A percentile compares a stretch with the other conserved stretches of the same genome.
phyloP scores from a whole-genome alignment of 2,329 filamentous ascomycete genomes.

The Fusarium heterosporum region DNA sequence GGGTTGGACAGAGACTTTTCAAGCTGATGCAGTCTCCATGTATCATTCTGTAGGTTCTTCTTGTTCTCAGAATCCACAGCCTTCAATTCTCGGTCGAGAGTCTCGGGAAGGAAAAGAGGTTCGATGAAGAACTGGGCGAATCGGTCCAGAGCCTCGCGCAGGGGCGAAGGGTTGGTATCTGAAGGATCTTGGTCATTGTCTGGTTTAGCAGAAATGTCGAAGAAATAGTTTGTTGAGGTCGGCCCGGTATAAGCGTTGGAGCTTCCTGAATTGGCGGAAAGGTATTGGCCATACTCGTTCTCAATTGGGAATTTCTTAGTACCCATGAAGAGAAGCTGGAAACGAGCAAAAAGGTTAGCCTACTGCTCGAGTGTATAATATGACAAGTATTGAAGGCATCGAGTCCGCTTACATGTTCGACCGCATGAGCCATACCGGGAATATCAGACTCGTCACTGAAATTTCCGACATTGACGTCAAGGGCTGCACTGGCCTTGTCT shows the following conservation, averaged over 20 bases:
- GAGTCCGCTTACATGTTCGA: conserved; percentile 77
- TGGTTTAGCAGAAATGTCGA: conserved; percentile 88
- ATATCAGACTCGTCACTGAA: conserved; percentile 93
- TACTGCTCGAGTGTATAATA: background rate
- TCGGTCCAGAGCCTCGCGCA: conserved; percentile 86
- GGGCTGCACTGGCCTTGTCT: conserved; percentile 94
- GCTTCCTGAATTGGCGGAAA: conserved; percentile 88
- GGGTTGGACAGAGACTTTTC: conserved; percentile 90
- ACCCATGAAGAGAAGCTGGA: conserved; percentile 90
- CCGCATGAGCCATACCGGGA: conserved; percentile 94
- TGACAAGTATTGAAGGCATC: conserved; percentile 4
- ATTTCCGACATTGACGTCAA: conserved; percentile 96
- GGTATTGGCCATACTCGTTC: conserved; percentile 95
- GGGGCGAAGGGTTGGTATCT: conserved; percentile 66
- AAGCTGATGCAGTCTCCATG: conserved; percentile 88
- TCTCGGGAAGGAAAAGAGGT: conserved; percentile 86
- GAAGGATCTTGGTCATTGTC: conserved; percentile 69
- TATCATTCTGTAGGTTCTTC: conserved; percentile 93
- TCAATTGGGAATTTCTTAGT: conserved; percentile 97
- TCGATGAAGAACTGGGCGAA: conserved; percentile 95
- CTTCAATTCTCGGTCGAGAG: conserved; percentile 85
- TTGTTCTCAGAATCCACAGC: conserved; percentile 97
- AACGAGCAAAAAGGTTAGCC: conserved; percentile 24
- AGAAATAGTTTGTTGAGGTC: conserved; percentile 97
- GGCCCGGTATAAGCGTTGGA: conserved; percentile 96